phyloP scores from a whole-genome alignment of 495 filamentous ascomycete species.

The Saxophila tyrrhenica region DNA sequence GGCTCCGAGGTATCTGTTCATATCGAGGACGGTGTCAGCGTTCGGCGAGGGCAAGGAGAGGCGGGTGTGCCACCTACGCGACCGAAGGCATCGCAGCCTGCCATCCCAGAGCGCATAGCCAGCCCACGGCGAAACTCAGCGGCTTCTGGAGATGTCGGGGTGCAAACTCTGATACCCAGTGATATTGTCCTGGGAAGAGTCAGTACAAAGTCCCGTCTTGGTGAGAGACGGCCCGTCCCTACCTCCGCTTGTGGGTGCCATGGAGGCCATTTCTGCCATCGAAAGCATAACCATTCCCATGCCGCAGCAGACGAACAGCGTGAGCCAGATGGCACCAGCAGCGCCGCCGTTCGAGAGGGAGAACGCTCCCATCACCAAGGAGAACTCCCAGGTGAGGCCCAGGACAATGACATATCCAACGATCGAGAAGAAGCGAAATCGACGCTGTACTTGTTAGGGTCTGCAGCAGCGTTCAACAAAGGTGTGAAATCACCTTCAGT shows the following conservation, averaged over 20 bases:
- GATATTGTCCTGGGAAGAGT: neutral
- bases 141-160: conserved; percentile 5
- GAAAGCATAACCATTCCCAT: conserved; percentile 3
- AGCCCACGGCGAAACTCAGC: conserved; percentile 13
- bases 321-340: conserved; percentile 10
- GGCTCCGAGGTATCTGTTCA: conserved; percentile 15
- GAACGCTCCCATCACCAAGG: neutral
- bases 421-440: neutral
- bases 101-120: conserved; percentile 12
- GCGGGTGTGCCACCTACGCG: conserved; percentile 11
- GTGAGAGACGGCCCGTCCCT: too few species aligned
- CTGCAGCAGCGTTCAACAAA: too few species aligned
- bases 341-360: neutral
- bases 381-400: neutral
- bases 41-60: too few species aligned
- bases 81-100: conserved; percentile 23
- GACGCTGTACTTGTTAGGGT: too few species aligned
- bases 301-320: conserved; percentile 4
- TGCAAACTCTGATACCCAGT: conserved; percentile 11
- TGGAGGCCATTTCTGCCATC: conserved; percentile 9
- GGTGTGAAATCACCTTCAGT: conserved; percentile 8
- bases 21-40: too few species aligned
- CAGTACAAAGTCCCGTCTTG: too few species aligned
- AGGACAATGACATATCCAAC: neutral
- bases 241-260: conserved; percentile 11